phyloP scores from a whole-genome alignment of 2,329 filamentous ascomycete species.

The Sclerotinia glacialis region DNA sequence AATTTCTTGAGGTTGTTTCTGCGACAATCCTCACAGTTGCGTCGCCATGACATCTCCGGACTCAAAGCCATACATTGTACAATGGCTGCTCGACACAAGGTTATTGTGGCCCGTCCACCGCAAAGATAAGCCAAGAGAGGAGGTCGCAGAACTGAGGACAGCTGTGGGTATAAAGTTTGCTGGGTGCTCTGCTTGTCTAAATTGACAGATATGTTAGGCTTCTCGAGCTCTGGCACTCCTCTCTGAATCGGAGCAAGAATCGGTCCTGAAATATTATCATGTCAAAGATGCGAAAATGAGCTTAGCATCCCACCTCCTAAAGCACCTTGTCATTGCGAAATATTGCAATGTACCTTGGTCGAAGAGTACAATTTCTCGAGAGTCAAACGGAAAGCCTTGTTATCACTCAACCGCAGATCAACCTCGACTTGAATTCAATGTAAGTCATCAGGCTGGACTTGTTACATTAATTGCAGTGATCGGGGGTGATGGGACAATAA shows the following conservation, averaged over 20 bases:
- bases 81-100: slow-evolving; percentile 63
- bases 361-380: slow-evolving; percentile 54
- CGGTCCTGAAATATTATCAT: slow-evolving; percentile 61
- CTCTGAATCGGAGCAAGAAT: slow-evolving; percentile 52
- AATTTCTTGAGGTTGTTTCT: background rate
- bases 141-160: slow-evolving; percentile 40
- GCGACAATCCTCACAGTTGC: background rate
- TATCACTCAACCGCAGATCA: slow-evolving; percentile 33
- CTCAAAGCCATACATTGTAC: slow-evolving; percentile 44
- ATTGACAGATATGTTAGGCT: slow-evolving; percentile 44
- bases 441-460: slow-evolving; percentile 74
- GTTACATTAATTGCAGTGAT: slow-evolving; percentile 60
- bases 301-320: slow-evolving; percentile 69
- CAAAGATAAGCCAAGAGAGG: slow-evolving; percentile 40
- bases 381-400: slow-evolving; percentile 48
- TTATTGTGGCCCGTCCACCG: slow-evolving; percentile 50
- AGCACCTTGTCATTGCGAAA: slow-evolving; percentile 65
- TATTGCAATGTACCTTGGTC: slow-evolving; percentile 60
- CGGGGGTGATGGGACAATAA: slow-evolving; percentile 35
- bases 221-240: slow-evolving; percentile 54
- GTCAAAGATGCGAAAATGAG: slow-evolving; percentile 72
- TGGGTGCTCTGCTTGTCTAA: background rate
- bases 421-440: slow-evolving; percentile 60
- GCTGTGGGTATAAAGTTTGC: slow-evolving; percentile 29
- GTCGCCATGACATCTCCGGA: background rate